phyloP scores from a whole-genome alignment of 352 stramenopile genomes.

The Phytophthora cactorum region DNA sequence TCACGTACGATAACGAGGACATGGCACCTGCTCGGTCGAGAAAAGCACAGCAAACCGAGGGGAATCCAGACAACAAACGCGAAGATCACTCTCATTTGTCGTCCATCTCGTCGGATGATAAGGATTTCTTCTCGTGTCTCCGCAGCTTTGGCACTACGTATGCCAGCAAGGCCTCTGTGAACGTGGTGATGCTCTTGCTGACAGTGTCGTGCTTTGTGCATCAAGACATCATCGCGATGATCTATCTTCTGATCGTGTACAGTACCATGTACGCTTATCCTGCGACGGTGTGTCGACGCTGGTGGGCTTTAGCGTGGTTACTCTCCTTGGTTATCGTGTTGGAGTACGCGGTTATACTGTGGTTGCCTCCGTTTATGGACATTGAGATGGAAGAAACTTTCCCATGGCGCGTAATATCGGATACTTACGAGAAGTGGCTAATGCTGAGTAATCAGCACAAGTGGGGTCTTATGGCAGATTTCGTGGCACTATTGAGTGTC shows the following conservation, averaged over 20 bases:
- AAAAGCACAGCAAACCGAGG: conserved; percentile 12
- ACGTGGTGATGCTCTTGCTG: conserved; percentile 77
- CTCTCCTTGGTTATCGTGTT: conserved; percentile 74
- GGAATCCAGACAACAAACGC: conserved; percentile 11
- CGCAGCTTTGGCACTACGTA: conserved; percentile 74
- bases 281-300: conserved; percentile 58
- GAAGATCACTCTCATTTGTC: conserved; percentile 14
- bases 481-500: conserved; percentile 66
- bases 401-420: conserved; percentile 63
- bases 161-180: conserved; percentile 78
- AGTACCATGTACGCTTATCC: conserved; percentile 77
- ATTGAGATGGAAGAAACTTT: conserved; percentile 64
- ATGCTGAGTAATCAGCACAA: conserved; percentile 75
- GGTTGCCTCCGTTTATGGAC: conserved; percentile 62
- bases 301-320: conserved; percentile 59
- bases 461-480: conserved; percentile 81
- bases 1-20: conserved; percentile 41
- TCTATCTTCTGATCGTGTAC: conserved; percentile 85
- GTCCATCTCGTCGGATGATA: conserved; percentile 35
- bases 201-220: conserved; percentile 84
- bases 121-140: conserved; percentile 72
- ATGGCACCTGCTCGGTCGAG: conserved; percentile 16
- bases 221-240: conserved; percentile 74
- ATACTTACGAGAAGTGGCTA: conserved; percentile 70
- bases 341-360: conserved; percentile 79